phyloP scores from a whole-genome alignment of 805 yeast genomes.

The Metschnikowia borealis region DNA sequence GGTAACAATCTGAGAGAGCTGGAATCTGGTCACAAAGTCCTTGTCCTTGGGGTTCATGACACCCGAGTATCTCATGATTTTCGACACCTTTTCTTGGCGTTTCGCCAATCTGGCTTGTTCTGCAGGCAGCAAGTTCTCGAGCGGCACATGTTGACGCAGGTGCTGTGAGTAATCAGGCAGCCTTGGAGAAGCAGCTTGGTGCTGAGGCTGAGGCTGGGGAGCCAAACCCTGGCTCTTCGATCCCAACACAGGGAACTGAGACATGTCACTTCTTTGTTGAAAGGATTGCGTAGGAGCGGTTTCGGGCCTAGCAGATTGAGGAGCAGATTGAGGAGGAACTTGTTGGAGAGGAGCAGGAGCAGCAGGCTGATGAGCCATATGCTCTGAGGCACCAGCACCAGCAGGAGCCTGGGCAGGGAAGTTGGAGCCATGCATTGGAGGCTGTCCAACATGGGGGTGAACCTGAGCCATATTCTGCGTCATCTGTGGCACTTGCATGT shows the following conservation, averaged over 20 bases:
- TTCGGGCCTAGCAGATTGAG: constrained; percentile 10
- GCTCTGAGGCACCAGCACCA: background rate
- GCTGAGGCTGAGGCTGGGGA: constrained; percentile 7
- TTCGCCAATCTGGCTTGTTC: constrained; percentile 63
- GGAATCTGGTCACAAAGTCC: constrained; percentile 91
- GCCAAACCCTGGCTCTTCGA: constrained; percentile 29
- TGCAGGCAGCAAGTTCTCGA: constrained; percentile 56
- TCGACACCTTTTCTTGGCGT: constrained; percentile 71
- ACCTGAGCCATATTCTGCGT: constrained; percentile 8
- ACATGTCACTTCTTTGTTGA: constrained; percentile 24
- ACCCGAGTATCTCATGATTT: constrained; percentile 80
- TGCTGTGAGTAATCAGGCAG: constrained; percentile 17
- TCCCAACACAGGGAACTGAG: constrained; percentile 57
- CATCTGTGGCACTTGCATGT: constrained; percentile 15
- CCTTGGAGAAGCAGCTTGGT: background rate
- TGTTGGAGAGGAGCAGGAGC: constrained; percentile 1
- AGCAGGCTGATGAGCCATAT: constrained; percentile 6
- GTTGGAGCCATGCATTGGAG: constrained; percentile 15
- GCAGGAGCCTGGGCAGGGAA: background rate
- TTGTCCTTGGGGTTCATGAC: constrained; percentile 97
- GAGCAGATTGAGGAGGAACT: constrained; percentile 8
- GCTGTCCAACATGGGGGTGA: constrained; percentile 12
- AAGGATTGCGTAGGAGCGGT: background rate
- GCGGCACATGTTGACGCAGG: constrained; percentile 17
- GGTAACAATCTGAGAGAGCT: constrained; percentile 90